Percentiles rank a stretch among this genome's conserved stretches.
phyloP scores from a whole-genome alignment of 805 yeast species.

The Candida cerambycidarum region DNA sequence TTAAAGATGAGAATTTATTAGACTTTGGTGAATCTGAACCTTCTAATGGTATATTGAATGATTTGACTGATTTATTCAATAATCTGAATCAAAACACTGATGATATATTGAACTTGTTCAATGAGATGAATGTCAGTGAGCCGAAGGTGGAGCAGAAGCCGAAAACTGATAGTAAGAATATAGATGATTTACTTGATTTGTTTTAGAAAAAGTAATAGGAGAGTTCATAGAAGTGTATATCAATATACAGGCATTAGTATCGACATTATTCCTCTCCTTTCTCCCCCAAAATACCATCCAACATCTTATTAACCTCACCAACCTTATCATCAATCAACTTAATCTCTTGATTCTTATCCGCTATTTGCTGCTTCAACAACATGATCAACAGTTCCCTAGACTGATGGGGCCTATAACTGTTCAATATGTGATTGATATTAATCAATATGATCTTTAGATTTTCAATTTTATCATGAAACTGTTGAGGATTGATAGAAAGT shows the following conservation, averaged over 20 bases:
- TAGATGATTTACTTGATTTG: constrained; percentile 39
- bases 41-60: constrained; percentile 50
- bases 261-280: too few species aligned
- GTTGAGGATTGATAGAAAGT: constrained; percentile 69
- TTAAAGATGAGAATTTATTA: constrained; percentile 76
- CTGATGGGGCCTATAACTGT: constrained; percentile 94
- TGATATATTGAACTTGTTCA: constrained; percentile 51
- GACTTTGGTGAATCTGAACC: constrained; percentile 57
- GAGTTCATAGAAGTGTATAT: neutral
- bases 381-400: constrained; percentile 85
- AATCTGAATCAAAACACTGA: constrained; percentile 21
- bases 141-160: constrained; percentile 7
- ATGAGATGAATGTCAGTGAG: constrained; percentile 17
- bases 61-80: constrained; percentile 68
- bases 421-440: constrained; percentile 87
- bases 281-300: too few species aligned
- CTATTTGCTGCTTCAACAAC: constrained; percentile 69
- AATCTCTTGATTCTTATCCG: constrained; percentile 57
- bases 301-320: constrained; percentile 35
- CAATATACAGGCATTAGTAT: too few species aligned
- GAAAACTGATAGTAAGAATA: constrained; percentile 13
- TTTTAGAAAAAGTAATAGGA: constrained; percentile 20
- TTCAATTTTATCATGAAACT: constrained; percentile 62
- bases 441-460: constrained; percentile 76
- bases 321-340: constrained; percentile 42